phyloP scores from a whole-genome alignment of 163 green algal genomes.

The Scenedesmus sp. region DNA sequence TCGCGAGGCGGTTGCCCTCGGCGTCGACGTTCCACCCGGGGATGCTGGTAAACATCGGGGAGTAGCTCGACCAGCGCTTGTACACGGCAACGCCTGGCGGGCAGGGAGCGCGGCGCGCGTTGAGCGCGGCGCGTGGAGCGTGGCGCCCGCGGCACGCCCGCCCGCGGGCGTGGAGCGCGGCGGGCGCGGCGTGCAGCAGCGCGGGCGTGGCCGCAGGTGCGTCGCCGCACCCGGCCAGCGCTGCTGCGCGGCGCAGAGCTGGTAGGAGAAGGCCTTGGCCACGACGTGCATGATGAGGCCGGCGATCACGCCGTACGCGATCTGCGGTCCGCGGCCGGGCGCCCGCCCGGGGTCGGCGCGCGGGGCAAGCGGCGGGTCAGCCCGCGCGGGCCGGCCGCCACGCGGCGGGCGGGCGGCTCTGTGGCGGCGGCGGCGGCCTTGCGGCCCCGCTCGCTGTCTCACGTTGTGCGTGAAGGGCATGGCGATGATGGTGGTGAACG shows the following conservation, averaged over 20 bases:
- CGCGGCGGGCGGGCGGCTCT: neutral
- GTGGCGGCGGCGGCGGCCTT: neutral
- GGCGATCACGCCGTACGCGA: slow-evolving; percentile 41
- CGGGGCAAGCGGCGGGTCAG: no score
- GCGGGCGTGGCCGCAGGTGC: neutral
- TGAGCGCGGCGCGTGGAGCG: neutral
- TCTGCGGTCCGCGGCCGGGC: no score
- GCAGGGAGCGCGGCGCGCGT: neutral
- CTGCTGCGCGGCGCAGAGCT: slow-evolving; percentile 51
- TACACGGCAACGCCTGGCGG: slow-evolving; percentile 20
- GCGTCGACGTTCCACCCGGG: slow-evolving; percentile 36
- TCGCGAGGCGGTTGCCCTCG: neutral
- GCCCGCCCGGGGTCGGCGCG: no score
- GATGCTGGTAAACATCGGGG: slow-evolving; percentile 40
- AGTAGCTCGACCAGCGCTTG: slow-evolving; percentile 9
- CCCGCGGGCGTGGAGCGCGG: neutral
- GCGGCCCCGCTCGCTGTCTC: slow-evolving; percentile 28
- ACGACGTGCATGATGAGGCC: slow-evolving; percentile 53
- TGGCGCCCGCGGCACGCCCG: neutral
- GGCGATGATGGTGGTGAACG: slow-evolving; percentile 50
- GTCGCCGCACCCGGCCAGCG: slow-evolving; percentile 46
- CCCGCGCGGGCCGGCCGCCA: no score
- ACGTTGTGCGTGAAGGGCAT: slow-evolving; percentile 58
- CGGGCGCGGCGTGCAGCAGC: neutral
- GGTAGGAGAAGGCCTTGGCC: slow-evolving; percentile 53